phyloP scores from a whole-genome alignment of 2,329 filamentous ascomycete genomes.

The Pseudogymnoascus sp. region DNA sequence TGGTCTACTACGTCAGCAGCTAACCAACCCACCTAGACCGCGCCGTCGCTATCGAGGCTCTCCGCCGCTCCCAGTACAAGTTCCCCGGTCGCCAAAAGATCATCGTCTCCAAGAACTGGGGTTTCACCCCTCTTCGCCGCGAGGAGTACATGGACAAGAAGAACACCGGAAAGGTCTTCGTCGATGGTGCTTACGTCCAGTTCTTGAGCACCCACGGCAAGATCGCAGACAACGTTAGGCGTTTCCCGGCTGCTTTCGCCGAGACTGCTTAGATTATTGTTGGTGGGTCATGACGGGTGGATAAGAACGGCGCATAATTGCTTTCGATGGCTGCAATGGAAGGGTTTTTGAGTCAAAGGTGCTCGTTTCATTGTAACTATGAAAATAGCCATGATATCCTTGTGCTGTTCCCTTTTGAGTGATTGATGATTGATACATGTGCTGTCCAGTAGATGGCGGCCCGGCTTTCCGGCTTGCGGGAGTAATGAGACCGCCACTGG shows the following conservation, averaged over 20 bases:
- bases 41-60: slow-evolving; percentile 84
- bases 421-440: background rate
- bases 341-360: slow-evolving; percentile 6
- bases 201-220: slow-evolving; percentile 87
- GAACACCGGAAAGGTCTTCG: slow-evolving; percentile 81
- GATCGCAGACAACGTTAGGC: slow-evolving; percentile 74
- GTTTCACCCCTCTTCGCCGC: slow-evolving; percentile 90
- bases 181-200: slow-evolving; percentile 96
- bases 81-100: slow-evolving; percentile 99
- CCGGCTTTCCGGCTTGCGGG: background rate
- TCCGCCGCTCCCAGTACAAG: slow-evolving; percentile 98
- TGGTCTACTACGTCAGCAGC: background rate
- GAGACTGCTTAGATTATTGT: slow-evolving; percentile 6
- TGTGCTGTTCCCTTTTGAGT: background rate
- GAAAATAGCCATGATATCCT: slow-evolving; percentile 10
- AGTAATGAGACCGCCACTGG: background rate
- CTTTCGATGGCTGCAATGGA: slow-evolving; percentile 5
- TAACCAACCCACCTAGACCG: slow-evolving; percentile 46
- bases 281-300: slow-evolving; percentile 3
- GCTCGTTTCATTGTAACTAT: slow-evolving; percentile 9
- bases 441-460: background rate
- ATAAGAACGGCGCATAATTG: slow-evolving; percentile 9
- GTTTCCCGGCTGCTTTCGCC: slow-evolving; percentile 80
- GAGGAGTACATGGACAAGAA: slow-evolving; percentile 93
- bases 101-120: slow-evolving; percentile 99